A percentile compares a stretch with the other conserved stretches of the same genome.
Evolutionary conservation across 2,329 filamentous ascomycete species (phyloP).

Genomic region (Rhytidhysteron rufulum): DNA sequence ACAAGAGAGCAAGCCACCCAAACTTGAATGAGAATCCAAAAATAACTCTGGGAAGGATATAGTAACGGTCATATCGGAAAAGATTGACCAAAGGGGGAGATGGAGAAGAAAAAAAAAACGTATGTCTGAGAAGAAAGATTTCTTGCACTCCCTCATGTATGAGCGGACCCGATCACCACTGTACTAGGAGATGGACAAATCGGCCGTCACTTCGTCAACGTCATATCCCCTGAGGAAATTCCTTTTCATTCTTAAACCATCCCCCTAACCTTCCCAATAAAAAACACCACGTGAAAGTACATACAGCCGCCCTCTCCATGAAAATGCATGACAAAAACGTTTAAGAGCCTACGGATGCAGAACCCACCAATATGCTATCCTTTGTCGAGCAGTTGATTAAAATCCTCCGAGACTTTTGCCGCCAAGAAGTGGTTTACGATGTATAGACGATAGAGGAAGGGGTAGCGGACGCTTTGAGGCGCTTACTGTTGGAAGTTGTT

Average conservation of each 20-base stretch:
- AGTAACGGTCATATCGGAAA: too few relatives aligned
- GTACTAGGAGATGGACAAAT: neutral
- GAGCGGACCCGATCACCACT: conserved; percentile 2
- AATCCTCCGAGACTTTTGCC: conserved; percentile 21
- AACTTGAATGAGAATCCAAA: too few relatives aligned
- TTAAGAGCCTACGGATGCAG: conserved; percentile 25
- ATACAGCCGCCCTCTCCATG: conserved; percentile 35
- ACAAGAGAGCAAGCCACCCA: conserved; percentile 8
- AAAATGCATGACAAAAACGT: conserved; percentile 35
- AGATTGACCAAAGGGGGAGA: too few relatives aligned
- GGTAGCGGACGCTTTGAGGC: conserved; percentile 3
- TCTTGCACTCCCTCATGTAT: conserved; percentile 1
- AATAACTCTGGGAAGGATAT: too few relatives aligned
- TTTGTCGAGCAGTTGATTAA: conserved; percentile 14
- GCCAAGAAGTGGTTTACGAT: conserved; percentile 14
- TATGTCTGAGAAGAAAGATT: conserved; percentile 8
- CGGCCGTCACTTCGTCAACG: conserved; percentile 9
- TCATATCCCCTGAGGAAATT: conserved; percentile 14
- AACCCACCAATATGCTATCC: conserved; percentile 21
- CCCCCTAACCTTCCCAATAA: conserved; percentile 9
- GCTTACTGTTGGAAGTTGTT: conserved; percentile 19
- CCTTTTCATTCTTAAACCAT: too few relatives aligned
- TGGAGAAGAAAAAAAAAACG: conserved; percentile 3
- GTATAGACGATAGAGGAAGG: conserved; percentile 10
- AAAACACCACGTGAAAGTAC: conserved; percentile 29